Conservation (phyloP, 2,329 filamentous ascomycete species). For the Fusarium kyushuense region DNA sequence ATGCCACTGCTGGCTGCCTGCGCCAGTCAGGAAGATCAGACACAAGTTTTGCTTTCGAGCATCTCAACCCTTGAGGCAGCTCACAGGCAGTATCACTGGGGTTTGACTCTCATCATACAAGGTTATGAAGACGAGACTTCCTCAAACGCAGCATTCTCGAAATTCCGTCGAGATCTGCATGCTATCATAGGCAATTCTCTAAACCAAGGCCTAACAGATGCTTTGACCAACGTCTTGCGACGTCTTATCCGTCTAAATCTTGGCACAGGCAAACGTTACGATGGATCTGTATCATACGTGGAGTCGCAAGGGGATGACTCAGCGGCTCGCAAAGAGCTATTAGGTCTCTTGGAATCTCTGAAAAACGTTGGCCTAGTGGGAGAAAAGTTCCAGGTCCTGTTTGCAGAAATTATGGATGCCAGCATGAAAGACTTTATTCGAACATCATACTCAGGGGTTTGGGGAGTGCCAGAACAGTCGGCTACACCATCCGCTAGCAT, state of each 20-base stretch:
- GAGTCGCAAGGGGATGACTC: slow-evolving; percentile 48
- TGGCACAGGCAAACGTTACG: slow-evolving; percentile 44
- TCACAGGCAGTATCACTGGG: slow-evolving; percentile 68
- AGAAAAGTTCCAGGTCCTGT: slow-evolving; percentile 75
- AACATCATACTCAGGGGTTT: slow-evolving; percentile 72
- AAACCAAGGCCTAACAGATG: slow-evolving; percentile 63
- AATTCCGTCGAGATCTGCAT: slow-evolving; percentile 72
- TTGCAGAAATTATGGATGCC: slow-evolving; percentile 77
- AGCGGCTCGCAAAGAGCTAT: slow-evolving; percentile 63
- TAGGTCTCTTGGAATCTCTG: slow-evolving; percentile 69
- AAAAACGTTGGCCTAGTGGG: slow-evolving; percentile 75
- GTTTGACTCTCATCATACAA: slow-evolving; percentile 64
- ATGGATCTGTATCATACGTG: slow-evolving; percentile 19
- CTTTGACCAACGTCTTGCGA: slow-evolving; percentile 67
- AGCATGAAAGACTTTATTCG: slow-evolving; percentile 73
- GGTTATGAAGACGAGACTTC: slow-evolving; percentile 57
- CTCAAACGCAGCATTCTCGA: slow-evolving; percentile 56
- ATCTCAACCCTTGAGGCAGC: slow-evolving; percentile 71
- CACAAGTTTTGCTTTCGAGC: slow-evolving; percentile 63
- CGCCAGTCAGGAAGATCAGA: slow-evolving; percentile 56
- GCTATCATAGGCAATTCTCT: slow-evolving; percentile 74
- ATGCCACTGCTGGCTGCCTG: slow-evolving; percentile 66
- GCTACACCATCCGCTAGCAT: slow-evolving; percentile 41
- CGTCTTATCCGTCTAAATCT: slow-evolving; percentile 65
- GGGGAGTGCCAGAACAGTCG: slow-evolving; percentile 54